Evolutionary conservation across 768 basidiomycete genomes (phyloP), one percentile per base, ranked within the genome.

Genomic region (Leccinum subgranulosum): DNA sequence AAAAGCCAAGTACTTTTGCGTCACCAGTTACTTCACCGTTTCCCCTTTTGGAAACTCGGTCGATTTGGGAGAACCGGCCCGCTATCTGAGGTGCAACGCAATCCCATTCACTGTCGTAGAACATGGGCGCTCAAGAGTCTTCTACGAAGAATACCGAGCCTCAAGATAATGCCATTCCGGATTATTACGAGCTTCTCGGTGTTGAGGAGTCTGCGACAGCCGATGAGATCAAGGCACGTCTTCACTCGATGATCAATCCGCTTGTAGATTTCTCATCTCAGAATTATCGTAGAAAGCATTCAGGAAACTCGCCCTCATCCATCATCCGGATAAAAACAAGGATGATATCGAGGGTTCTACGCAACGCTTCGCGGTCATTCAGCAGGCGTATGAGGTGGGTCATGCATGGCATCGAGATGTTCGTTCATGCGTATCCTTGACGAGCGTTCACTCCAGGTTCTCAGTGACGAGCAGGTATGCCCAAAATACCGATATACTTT

Each of bases 341-440:
- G 79, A 86, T 60, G 86, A 96, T 65, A 71, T 90, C 4, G 92
- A 96, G 61, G 92, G 84, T 36, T 86, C 97, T 0, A 98, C 94
- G 0, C 78, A 88, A 63, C 82, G 88, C 12, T 99, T 98, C 68
- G 88, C 95, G 2, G 75, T 82, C 17, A 74, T 99, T 8, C 97
- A 98, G 65, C 92, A 96, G 66, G 97, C 97, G 4, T 98, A 98
- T 66, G 97, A 98, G 81, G 94, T 90, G 61, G 51, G 81, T 39
- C 11, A 11, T 34, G 31, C 11, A 6, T 31, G 31, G 25, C 19
- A 46, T 49, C 39, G 19, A 28, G 33, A 45, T 43, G 27, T 25
- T 21, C 9, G n/a, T 41, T 58, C 36, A 59, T 14, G 9, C 19
- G 34, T 36, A 23, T 19, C 23, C 11, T 58, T 41, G 41, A 31